Evolutionary conservation across 2,329 filamentous ascomycete genomes (phyloP), one percentile per base, ranked within the genome.

Genomic region (Periconia digitata): DNA sequence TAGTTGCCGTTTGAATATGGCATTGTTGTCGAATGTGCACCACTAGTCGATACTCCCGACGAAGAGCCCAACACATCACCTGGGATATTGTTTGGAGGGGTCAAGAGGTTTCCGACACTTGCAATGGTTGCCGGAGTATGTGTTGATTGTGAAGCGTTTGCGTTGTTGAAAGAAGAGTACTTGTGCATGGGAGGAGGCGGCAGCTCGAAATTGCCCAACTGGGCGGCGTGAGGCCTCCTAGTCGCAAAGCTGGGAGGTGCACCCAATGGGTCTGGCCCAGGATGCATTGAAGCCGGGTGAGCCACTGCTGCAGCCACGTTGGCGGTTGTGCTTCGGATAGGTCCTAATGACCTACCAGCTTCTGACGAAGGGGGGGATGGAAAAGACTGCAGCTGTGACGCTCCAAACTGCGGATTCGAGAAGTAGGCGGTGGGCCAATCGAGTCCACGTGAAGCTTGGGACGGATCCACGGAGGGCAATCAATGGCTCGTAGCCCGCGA

Each of bases 181-280:
- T 82, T 83, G 60, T 80, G 66, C 63, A 81, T 74, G 43, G 81
- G 79, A 58, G 84, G 84, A 45, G 85, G 83, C 43, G 67, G 55
- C 43, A 90, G 80, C 64, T 87, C 84, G 66, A 89, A 89, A 58
- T 74, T 80, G 49, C 86, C 86, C 53, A 91, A 79, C 60, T 81
- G 81, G 49, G 82, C 83, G 53, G 86, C 84, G 64, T 86, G 86
- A 64, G 85, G 82, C 71, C 87, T 83, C 63, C 87, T 82, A 70
- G 85, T 80, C 59, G 85, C 83, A 68, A 91, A 85, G 74, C 86
- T 87, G 66, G 80, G 78, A 60, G 81, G 78, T 62, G 78, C 76
- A 70, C 79, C 79, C 75, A 85, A 79, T 69, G 76, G 75, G 70
- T 85, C 82, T 66, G 82, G 72, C 66, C 79, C 77, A 68, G 81